Percentiles rank a stretch among this genome's conserved stretches.
phyloP scores from a whole-genome alignment of 148 eudicot genomes.

The Tetragonia tetragonoides region DNA sequence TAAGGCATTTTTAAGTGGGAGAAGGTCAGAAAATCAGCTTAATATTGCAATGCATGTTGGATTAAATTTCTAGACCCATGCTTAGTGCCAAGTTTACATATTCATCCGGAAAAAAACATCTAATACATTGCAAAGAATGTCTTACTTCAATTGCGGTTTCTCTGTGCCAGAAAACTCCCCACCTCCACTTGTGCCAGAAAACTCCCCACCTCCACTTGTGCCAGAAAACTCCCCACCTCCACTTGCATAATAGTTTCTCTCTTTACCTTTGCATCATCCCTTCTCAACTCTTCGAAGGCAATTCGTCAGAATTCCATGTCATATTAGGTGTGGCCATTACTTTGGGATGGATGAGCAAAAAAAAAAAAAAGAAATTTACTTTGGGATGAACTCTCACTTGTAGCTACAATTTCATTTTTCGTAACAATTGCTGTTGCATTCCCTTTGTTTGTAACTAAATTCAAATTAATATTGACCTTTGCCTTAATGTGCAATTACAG shows the following conservation, averaged over 20 bases:
- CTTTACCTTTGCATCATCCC: not conserved
- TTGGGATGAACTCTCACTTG: not conserved
- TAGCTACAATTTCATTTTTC: not conserved
- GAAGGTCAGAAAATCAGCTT: not conserved
- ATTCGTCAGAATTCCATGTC: not conserved
- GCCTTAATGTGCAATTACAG: constrained; percentile 33
- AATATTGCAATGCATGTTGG: not conserved
- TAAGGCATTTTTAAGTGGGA: not conserved
- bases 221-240: not conserved
- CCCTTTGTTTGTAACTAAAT: not conserved
- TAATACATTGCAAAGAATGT: not conserved
- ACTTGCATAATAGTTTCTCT: not conserved
- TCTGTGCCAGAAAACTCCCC: not conserved
- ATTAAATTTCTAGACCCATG: not conserved
- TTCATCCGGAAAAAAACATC: not conserved
- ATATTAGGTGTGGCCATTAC: not conserved
- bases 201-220: not conserved
- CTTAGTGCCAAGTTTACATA: not conserved
- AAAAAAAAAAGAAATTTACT: not conserved
- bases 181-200: too few species aligned
- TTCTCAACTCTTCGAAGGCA: not conserved
- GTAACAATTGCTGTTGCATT: not conserved
- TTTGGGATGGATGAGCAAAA: not conserved
- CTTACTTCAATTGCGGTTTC: not conserved
- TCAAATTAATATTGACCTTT: not conserved